Evolutionary conservation across 2,329 filamentous ascomycete species (phyloP), one percentile per base, ranked within the genome.

Genomic region (Nothophaeocryptopus gaeumannii): DNA sequence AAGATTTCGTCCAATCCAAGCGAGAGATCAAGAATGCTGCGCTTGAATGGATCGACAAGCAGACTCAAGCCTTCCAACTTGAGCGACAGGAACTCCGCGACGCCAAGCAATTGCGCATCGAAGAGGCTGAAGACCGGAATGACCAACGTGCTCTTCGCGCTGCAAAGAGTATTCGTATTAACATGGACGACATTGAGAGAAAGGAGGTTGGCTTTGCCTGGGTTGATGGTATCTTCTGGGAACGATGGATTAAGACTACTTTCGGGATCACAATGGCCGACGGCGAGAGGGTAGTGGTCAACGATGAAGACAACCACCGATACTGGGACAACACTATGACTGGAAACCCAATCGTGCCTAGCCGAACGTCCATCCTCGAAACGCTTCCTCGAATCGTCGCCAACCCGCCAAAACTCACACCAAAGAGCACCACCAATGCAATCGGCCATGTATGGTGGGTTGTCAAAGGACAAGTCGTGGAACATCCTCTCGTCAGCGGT

Each of bases 151-250:
- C 89, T 9, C 72, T 96, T 51, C 81, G 89, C 33, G 80, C 86
- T 37, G 95, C 93, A 32, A 99, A 99, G 78, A 85, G 83, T 58
- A 95, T 95, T 65, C 84, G 85, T 30, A 91, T 99, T 67, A 88
- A 90, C 61, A 95, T 96, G 82, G 86, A 92, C 61, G 86, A 87
- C 66, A 82, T 89, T 45, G 84, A 90, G 65, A 85, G 86, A 61
- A 95, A 92, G 69, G 88, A 95, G 67, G 90, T 97, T 36, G 82
- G 83, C 8, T 99, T 99, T 70, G 93, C 93, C 10, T 99, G 93
- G 93, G 89, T 97, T 10, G 93, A 99, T 67, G 90, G 91, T 43
- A 82, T 89, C 7, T 97, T 97, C 70, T 99, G 93, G 93, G 91
- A 97, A 71, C 82, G 92, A 55, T 99, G 93, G 93, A 83, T 99